A percentile compares a stretch with the other conserved stretches of the same genome.
Evolutionary conservation across 1,284 basidiomycete species (phyloP).

Genomic region (Heliocybe sulcata): DNA sequence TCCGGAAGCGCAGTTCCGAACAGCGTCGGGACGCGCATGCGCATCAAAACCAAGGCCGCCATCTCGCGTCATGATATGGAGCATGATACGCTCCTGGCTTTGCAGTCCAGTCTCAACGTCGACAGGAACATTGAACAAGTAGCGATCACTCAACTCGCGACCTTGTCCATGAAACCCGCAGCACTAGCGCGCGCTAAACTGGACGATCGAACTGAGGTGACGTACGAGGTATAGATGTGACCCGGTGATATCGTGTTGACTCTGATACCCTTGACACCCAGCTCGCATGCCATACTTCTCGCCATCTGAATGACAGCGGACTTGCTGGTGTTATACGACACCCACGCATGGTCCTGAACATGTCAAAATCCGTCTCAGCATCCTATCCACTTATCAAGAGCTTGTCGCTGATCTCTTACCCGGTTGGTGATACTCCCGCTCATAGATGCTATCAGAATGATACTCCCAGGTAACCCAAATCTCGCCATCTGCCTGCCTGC

Average conservation of each 20-base stretch:
- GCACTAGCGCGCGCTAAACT: not conserved
- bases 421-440: conserved; percentile 80
- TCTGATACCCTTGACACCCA: conserved; percentile 62
- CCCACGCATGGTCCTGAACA: conserved; percentile 62
- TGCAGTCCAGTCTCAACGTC: too few relatives aligned
- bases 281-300: conserved; percentile 80
- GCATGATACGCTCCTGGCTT: too few relatives aligned
- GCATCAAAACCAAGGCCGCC: too few relatives aligned
- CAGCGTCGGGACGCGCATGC: not conserved
- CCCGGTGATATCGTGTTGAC: conserved; percentile 76
- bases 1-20: not conserved
- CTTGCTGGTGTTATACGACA: conserved; percentile 78
- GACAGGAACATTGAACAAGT: too few relatives aligned
- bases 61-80: too few relatives aligned
- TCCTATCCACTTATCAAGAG: too few relatives aligned
- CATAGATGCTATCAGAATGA: conserved; percentile 83
- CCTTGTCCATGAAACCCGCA: not conserved
- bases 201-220: conserved; percentile 7
- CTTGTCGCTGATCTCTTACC: conserved; percentile 29
- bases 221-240: conserved; percentile 67
- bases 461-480: conserved; percentile 69
- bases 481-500: conserved; percentile 71
- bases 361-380: too few relatives aligned
- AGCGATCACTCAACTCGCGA: too few relatives aligned
- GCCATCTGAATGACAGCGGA: conserved; percentile 79